phyloP scores from a whole-genome alignment of 257 asterid genomes.

The Solanum corneliomulleri region DNA sequence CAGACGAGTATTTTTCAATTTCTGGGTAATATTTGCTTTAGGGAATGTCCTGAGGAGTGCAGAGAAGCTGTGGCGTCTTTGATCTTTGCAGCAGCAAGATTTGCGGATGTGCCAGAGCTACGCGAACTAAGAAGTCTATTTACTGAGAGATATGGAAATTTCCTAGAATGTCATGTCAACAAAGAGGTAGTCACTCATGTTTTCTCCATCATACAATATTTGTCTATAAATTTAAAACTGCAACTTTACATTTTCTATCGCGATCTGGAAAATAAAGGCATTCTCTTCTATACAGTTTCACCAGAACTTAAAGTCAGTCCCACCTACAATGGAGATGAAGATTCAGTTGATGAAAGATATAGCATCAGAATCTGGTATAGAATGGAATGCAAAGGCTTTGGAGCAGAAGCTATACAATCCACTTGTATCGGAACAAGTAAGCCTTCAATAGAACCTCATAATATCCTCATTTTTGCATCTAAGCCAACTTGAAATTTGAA shows the following conservation, averaged over 20 bases:
- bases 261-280: background rate
- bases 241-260: background rate
- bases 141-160: conserved; percentile 51
- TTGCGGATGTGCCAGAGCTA: conserved; percentile 82
- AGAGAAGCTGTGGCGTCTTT: conserved; percentile 73
- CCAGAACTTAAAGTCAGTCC: conserved; percentile 36
- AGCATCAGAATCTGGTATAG: conserved; percentile 49
- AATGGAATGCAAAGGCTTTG: conserved; percentile 58
- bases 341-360: conserved; percentile 58
- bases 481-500: background rate
- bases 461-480: background rate
- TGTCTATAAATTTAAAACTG: background rate
- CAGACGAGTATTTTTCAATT: background rate
- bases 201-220: background rate
- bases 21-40: conserved; percentile 2
- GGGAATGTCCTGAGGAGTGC: conserved; percentile 92
- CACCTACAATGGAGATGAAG: conserved; percentile 49
- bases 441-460: background rate
- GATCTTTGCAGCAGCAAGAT: conserved; percentile 83
- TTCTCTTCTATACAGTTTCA: conserved; percentile 33
- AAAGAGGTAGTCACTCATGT: conserved; percentile 37
- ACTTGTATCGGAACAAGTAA: conserved; percentile 30
- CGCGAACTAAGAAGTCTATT: conserved; percentile 61
- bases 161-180: conserved; percentile 36
- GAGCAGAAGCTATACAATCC: conserved; percentile 42